phyloP scores from a whole-genome alignment of 306 rosid genomes.

The Rosa persica region DNA sequence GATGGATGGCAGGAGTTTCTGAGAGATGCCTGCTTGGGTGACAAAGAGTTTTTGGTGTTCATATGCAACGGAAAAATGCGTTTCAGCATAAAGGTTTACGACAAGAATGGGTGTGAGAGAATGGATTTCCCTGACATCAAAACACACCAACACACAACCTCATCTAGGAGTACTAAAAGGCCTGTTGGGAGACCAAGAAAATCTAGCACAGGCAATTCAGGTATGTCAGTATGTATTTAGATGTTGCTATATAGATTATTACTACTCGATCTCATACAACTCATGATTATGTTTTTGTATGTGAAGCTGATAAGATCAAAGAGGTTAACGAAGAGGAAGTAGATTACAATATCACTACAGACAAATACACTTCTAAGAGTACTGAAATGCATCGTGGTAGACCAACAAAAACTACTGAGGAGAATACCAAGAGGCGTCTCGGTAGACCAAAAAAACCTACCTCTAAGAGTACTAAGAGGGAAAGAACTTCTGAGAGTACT shows the following conservation, averaged over 20 bases:
- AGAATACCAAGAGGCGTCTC: no score
- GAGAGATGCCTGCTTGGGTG: conserved; percentile 7
- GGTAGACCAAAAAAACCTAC: not conserved
- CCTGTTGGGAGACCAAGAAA: conserved; percentile 16
- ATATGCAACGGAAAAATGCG: conserved; percentile 1
- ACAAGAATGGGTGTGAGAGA: conserved; percentile 19
- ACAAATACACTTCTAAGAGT: not conserved
- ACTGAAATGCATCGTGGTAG: not conserved
- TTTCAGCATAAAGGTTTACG: conserved; percentile 9
- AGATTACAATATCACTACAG: not conserved
- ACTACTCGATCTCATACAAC: not conserved
- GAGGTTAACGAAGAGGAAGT: not conserved
- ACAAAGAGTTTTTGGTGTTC: conserved; percentile 15
- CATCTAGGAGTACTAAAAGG: not conserved
- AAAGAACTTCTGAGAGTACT: not conserved
- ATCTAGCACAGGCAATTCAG: not conserved
- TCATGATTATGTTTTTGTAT: not conserved
- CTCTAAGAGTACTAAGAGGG: not conserved
- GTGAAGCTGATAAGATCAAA: not conserved
- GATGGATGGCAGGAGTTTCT: conserved; percentile 21
- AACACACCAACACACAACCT: not conserved
- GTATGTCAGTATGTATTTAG: not conserved
- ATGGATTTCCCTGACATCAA: not conserved
- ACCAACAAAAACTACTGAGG: no score
- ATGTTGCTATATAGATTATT: not conserved